Conservation (phyloP, 2,329 filamentous ascomycete species). For the Fusarium papillatum region DNA sequence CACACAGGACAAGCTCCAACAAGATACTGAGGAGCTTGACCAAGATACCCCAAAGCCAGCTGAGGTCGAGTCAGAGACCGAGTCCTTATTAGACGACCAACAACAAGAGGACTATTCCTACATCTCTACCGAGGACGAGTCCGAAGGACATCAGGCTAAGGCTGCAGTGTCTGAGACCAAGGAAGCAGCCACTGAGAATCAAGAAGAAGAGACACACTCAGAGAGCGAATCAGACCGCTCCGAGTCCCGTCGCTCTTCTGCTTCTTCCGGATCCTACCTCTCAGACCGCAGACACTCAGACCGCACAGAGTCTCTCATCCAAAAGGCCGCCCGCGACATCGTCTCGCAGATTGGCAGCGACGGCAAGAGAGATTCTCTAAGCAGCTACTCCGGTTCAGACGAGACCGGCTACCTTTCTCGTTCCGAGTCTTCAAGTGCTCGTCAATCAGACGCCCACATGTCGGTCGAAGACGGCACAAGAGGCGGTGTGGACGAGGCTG, state of each 20-base stretch:
- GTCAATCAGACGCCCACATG: slow-evolving; percentile 41
- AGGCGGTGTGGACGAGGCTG: slow-evolving; percentile 44
- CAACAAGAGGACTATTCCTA: slow-evolving; percentile 14
- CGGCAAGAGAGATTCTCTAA: slow-evolving; percentile 39
- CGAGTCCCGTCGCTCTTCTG: slow-evolving; percentile 39
- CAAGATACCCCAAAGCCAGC: slow-evolving; percentile 9
- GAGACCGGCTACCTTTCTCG: slow-evolving; percentile 42
- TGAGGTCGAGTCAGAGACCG: slow-evolving; percentile 6
- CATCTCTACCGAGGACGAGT: slow-evolving; percentile 22
- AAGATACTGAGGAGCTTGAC: slow-evolving; percentile 11
- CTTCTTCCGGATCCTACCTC: slow-evolving; percentile 36
- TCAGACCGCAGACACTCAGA: slow-evolving; percentile 55
- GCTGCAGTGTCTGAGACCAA: slow-evolving; percentile 17
- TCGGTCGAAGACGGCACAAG: slow-evolving; percentile 36
- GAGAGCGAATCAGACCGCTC: slow-evolving; percentile 35
- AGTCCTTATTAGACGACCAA: slow-evolving; percentile 19
- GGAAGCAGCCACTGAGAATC: slow-evolving; percentile 10
- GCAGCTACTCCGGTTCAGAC: slow-evolving; percentile 37
- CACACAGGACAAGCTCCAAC: slow-evolving; percentile 11
- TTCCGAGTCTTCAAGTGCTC: slow-evolving; percentile 42
- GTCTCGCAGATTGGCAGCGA: slow-evolving; percentile 61
- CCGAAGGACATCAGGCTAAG: slow-evolving; percentile 16
- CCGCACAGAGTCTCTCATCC: slow-evolving; percentile 66
- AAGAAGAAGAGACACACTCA: slow-evolving; percentile 28
- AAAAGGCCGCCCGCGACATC: slow-evolving; percentile 65